These are phyloP conservation scores for Saturnispora hagleri DNA, from an alignment of 805 yeast species.

Conservation along the genomic window DNA sequence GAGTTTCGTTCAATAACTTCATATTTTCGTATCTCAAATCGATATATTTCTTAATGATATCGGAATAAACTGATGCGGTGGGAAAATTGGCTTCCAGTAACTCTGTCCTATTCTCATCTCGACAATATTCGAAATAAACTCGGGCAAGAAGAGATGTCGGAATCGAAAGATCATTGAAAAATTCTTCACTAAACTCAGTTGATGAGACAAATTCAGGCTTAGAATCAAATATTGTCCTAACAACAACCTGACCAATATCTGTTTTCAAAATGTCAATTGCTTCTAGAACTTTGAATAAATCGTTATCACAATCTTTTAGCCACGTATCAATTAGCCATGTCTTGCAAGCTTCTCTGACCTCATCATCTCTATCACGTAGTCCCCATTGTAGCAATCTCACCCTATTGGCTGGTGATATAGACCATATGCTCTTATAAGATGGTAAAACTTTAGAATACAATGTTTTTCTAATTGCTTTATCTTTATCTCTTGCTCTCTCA, in stretches of 20 bases:
- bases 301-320: constrained; percentile 61
- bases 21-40: constrained; percentile 32
- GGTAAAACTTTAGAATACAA: constrained; percentile 62
- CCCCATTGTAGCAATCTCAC: constrained; percentile 77
- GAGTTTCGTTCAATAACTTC: constrained; percentile 5
- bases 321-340: constrained; percentile 63
- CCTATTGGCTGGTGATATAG: constrained; percentile 44
- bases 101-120: constrained; percentile 40
- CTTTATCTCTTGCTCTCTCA: constrained; percentile 77
- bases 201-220: constrained; percentile 55
- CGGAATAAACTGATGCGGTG: constrained; percentile 66
- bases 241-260: constrained; percentile 56
- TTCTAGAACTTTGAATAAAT: constrained; percentile 42
- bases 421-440: constrained; percentile 51
- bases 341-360: constrained; percentile 63
- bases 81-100: constrained; percentile 65
- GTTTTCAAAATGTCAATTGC: constrained; percentile 61
- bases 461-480: constrained; percentile 59
- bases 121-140: constrained; percentile 57
- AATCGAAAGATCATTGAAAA: constrained; percentile 63
- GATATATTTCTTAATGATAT: constrained; percentile 47
- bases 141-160: constrained; percentile 70
- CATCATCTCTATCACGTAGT: constrained; percentile 70
- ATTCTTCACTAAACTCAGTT: constrained; percentile 50
- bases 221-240: constrained; percentile 51